phyloP scores from a whole-genome alignment of 2,329 filamentous ascomycete genomes.

The Microcyclospora pomicola region DNA sequence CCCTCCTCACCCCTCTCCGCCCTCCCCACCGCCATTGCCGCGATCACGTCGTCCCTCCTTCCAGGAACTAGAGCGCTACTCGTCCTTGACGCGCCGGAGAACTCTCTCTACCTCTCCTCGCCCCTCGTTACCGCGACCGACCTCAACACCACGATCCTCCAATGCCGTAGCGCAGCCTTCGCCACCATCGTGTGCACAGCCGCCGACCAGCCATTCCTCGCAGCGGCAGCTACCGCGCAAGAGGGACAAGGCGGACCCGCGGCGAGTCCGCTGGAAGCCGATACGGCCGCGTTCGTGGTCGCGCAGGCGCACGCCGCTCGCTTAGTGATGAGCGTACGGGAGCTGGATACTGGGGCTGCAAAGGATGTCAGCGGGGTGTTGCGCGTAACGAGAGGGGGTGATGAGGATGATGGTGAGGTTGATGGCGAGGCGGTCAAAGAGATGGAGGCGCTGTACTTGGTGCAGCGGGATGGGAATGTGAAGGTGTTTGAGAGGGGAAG shows the following conservation, averaged over 20 bases:
- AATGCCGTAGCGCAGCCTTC: conserved; percentile 40
- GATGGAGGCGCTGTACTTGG: conserved; percentile 67
- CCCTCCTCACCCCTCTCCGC: too few species aligned
- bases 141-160: conserved; percentile 25
- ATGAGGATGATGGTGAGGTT: conserved; percentile 15
- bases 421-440: conserved; percentile 27
- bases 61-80: background rate
- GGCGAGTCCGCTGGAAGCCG: conserved; percentile 52
- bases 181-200: conserved; percentile 53
- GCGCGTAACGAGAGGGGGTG: conserved; percentile 51
- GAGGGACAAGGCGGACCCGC: conserved; percentile 10
- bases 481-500: conserved; percentile 70
- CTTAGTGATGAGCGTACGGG: conserved; percentile 56
- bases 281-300: conserved; percentile 57
- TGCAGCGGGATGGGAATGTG: conserved; percentile 64
- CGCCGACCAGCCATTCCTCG: conserved; percentile 59
- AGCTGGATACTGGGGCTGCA: conserved; percentile 77
- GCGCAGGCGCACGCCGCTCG: conserved; percentile 61
- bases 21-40: too few species aligned
- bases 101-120: too few species aligned
- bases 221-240: conserved; percentile 17
- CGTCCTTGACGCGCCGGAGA: background rate
- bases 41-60: too few species aligned
- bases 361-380: conserved; percentile 82
- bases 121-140: too few species aligned